Evolutionary conservation across 345 rosid species (phyloP).

Genomic region (Toxicodendron radicans): DNA sequence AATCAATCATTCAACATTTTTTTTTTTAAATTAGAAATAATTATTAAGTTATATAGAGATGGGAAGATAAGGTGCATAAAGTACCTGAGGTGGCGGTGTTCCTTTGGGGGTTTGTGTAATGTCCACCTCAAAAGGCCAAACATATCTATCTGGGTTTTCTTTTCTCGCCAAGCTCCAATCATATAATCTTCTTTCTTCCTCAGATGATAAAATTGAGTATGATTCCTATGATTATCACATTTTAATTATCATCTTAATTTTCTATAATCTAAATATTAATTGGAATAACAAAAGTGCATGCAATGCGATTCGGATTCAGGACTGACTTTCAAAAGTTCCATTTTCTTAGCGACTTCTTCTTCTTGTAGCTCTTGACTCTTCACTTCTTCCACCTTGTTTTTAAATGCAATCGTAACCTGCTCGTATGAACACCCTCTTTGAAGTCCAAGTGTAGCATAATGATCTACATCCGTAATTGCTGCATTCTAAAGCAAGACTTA

Average conservation of each 20-base stretch:
- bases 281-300: no score
- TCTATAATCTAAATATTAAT: no score
- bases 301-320: no score
- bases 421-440: conserved; percentile 48
- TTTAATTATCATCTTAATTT: not conserved
- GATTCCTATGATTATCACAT: conserved; percentile 47
- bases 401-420: conserved; percentile 52
- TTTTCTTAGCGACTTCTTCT: conserved; percentile 44
- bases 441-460: conserved; percentile 70
- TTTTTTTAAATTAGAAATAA: no score
- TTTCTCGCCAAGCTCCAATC: conserved; percentile 91
- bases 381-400: conserved; percentile 49
- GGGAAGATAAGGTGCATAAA: not conserved
- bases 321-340: conserved; percentile 55
- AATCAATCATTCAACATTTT: no score
- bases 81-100: conserved; percentile 64
- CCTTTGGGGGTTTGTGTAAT: conserved; percentile 37
- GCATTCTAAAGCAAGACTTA: conserved; percentile 50
- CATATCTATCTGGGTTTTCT: conserved; percentile 51
- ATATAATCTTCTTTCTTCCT: conserved; percentile 79
- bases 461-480: conserved; percentile 89
- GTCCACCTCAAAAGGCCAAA: conserved; percentile 84
- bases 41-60: no score
- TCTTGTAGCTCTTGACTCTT: conserved; percentile 56
- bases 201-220: conserved; percentile 57